These are phyloP conservation scores for Leishmania martiniquensis DNA, from an alignment of 208 protist genomes.

Conservation along the genomic window DNA sequence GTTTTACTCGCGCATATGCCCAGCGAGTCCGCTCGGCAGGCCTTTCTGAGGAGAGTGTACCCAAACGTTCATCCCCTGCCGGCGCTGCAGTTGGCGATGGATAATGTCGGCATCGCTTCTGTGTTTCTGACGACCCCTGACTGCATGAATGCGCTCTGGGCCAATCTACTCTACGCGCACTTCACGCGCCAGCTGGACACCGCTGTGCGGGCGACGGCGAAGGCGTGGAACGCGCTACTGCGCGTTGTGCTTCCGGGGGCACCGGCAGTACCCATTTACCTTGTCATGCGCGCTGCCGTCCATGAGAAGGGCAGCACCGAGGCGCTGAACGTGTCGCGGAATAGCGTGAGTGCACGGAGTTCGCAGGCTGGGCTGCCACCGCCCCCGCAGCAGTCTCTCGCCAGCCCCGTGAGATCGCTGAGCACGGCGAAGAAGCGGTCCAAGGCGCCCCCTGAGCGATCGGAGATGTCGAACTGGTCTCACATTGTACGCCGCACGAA, in stretches of 20 bases:
- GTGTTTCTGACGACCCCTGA: constrained; percentile 50
- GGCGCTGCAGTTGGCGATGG: constrained; percentile 61
- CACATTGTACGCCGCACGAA: constrained; percentile 41
- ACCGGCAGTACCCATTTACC: constrained; percentile 70
- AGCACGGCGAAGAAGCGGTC: constrained; percentile 3
- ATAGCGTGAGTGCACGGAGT: background rate
- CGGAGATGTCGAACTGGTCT: constrained; percentile 44
- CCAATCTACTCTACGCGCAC: constrained; percentile 74
- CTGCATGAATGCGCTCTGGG: constrained; percentile 82
- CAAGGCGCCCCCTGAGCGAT: background rate
- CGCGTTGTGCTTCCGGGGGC: constrained; percentile 68
- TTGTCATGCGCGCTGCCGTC: constrained; percentile 41
- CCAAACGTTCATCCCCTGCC: constrained; percentile 79
- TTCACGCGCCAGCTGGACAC: constrained; percentile 63
- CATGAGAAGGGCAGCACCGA: background rate
- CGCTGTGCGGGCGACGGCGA: constrained; percentile 35
- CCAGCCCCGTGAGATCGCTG: background rate
- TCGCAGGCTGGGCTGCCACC: background rate
- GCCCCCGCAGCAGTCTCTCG: background rate
- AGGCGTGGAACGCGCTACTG: constrained; percentile 68
- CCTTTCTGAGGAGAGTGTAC: constrained; percentile 66
- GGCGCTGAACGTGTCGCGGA: background rate
- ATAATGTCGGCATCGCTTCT: constrained; percentile 49
- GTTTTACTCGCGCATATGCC: constrained; percentile 55
- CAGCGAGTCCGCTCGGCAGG: constrained; percentile 30